Evolutionary conservation across 208 protist species (phyloP).

Genomic region (Trypanosoma platydactyli): DNA sequence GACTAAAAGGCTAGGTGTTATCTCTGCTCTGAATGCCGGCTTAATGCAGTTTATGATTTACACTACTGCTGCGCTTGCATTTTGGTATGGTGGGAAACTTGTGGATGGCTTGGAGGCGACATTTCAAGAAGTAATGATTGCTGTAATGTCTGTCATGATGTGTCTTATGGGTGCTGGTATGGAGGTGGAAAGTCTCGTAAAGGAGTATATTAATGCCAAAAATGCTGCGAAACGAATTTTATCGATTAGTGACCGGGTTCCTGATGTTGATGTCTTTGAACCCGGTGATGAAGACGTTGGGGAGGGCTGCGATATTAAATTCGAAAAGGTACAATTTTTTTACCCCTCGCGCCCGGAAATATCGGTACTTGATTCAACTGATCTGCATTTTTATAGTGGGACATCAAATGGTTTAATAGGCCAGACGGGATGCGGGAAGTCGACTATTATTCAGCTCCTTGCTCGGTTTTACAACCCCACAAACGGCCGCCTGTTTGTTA

Average conservation of each 20-base stretch:
- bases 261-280: constrained; percentile 34
- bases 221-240: constrained; percentile 27
- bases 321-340: constrained; percentile 31
- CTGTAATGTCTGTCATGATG: constrained; percentile 31
- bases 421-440: constrained; percentile 76
- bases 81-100: constrained; percentile 42
- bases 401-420: constrained; percentile 48
- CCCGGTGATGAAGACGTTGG: constrained; percentile 21
- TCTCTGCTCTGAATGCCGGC: constrained; percentile 27
- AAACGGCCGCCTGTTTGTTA: constrained; percentile 44
- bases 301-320: constrained; percentile 24
- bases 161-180: constrained; percentile 25
- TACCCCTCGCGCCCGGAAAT: constrained; percentile 29
- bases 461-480: constrained; percentile 67
- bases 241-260: constrained; percentile 31
- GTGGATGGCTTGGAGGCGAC: constrained; percentile 26
- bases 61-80: constrained; percentile 26
- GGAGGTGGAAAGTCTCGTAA: constrained; percentile 31
- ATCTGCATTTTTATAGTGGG: constrained; percentile 21
- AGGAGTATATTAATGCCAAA: constrained; percentile 21
- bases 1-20: constrained; percentile 8
- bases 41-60: constrained; percentile 32
- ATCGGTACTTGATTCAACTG: constrained; percentile 24
- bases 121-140: constrained; percentile 36
- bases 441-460: constrained; percentile 54